phyloP scores from a whole-genome alignment of 2,329 filamentous ascomycete genomes.

The Hypoxylon sp. region DNA sequence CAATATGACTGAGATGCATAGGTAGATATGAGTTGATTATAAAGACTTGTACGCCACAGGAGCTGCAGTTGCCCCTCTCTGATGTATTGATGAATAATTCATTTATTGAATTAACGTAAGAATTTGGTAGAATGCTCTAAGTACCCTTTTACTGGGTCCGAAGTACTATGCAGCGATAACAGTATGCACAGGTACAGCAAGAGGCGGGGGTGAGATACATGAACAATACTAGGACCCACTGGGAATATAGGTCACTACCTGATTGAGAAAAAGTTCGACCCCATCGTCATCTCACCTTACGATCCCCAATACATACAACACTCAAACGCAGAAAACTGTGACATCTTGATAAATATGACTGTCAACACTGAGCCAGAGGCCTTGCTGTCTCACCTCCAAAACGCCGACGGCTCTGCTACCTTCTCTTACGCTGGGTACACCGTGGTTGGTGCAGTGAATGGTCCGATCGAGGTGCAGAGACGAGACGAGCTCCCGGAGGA shows the following conservation, averaged over 20 bases:
- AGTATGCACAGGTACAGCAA: constrained; percentile 2
- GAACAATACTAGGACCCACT: neutral
- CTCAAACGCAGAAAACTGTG: constrained; percentile 5
- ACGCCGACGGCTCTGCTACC: constrained; percentile 83
- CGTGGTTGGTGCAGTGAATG: constrained; percentile 88
- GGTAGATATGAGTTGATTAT: constrained; percentile 28
- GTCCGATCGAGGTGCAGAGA: constrained; percentile 89
- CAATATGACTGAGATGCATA: constrained; percentile 11
- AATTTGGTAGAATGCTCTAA: neutral
- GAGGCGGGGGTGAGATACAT: constrained; percentile 27
- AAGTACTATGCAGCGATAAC: constrained; percentile 1
- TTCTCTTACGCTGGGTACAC: constrained; percentile 83
- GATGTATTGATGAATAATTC: constrained; percentile 30
- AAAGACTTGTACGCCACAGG: constrained; percentile 17
- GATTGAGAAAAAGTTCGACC: constrained; percentile 41
- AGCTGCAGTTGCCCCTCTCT: constrained; percentile 19
- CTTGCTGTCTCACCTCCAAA: constrained; percentile 71
- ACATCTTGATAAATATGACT: constrained; percentile 56
- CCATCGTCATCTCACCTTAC: constrained; percentile 35
- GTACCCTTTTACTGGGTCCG: neutral
- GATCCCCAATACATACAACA: constrained; percentile 14
- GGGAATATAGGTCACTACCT: constrained; percentile 14
- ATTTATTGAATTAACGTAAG: constrained; percentile 16
- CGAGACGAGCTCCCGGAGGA: constrained; percentile 94
- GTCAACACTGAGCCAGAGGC: constrained; percentile 63